These are phyloP conservation scores for Stropharia rugosoannulata DNA, from an alignment of 768 basidiomycete genomes.

Conservation along the genomic window DNA sequence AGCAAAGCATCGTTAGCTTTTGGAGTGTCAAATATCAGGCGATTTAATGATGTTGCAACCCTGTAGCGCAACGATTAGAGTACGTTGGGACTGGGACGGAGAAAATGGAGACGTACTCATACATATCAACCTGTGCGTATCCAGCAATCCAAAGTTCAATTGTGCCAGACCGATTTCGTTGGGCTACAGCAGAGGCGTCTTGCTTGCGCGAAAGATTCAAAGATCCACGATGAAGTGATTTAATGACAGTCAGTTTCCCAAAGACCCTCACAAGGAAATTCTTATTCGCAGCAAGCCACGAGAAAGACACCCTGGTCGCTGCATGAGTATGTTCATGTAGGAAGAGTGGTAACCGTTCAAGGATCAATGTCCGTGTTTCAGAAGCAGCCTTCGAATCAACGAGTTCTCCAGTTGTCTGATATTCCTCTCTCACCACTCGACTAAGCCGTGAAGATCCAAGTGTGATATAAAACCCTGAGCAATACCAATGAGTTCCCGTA, in stretches of 20 bases:
- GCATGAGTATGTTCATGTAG: constrained; percentile 84
- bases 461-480: constrained; percentile 65
- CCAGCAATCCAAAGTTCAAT: constrained; percentile 77
- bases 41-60: constrained; percentile 83
- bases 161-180: constrained; percentile 47
- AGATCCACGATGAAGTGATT: constrained; percentile 54
- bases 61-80: constrained; percentile 33
- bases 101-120: constrained; percentile 65
- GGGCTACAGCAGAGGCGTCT: constrained; percentile 76
- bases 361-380: constrained; percentile 59
- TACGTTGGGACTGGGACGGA: neutral
- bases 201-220: constrained; percentile 50
- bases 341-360: constrained; percentile 89
- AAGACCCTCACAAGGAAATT: constrained; percentile 75
- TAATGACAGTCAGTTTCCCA: constrained; percentile 61
- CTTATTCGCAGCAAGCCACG: constrained; percentile 60
- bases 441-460: constrained; percentile 80
- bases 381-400: constrained; percentile 43
- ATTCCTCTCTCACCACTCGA: constrained; percentile 74
- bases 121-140: constrained; percentile 83
- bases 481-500: constrained; percentile 1
- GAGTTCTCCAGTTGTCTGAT: constrained; percentile 57
- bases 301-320: constrained; percentile 55
- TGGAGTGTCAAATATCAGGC: constrained; percentile 71
- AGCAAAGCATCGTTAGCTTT: constrained; percentile 87